Percentiles rank a stretch among this genome's conserved stretches.
phyloP scores from a whole-genome alignment of 345 rosid species.

The Boechera retrofracta region DNA sequence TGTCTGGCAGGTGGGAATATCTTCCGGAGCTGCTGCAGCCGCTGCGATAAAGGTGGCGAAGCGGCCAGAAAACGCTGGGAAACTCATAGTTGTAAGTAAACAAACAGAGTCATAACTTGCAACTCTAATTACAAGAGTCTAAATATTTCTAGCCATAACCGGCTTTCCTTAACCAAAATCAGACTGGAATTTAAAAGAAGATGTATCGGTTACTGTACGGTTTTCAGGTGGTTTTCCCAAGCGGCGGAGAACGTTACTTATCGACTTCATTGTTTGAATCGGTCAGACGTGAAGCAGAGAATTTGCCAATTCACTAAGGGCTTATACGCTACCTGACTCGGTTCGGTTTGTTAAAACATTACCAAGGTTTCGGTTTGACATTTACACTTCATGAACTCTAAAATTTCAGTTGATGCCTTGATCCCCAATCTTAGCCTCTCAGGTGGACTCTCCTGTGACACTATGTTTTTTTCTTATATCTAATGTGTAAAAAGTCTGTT shows the following conservation, averaged over 20 bases:
- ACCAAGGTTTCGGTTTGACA: background rate
- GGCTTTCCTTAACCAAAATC: conserved; percentile 1
- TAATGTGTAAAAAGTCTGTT: background rate
- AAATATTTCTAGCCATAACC: background rate
- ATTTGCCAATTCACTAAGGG: conserved; percentile 50
- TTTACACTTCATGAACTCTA: conserved; percentile 1
- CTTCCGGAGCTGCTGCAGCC: conserved; percentile 76
- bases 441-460: background rate
- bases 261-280: conserved; percentile 65
- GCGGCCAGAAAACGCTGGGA: conserved; percentile 70
- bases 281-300: conserved; percentile 57
- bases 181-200: background rate
- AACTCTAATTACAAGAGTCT: background rate
- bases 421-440: background rate
- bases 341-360: background rate
- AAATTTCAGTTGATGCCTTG: background rate
- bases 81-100: conserved; percentile 67
- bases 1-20: conserved; percentile 62
- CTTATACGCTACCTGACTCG: background rate
- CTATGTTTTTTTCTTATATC: background rate
- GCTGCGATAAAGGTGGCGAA: conserved; percentile 68
- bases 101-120: background rate
- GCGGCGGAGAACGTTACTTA: conserved; percentile 79
- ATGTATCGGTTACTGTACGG: conserved; percentile 6
- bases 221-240: conserved; percentile 62